Percentiles rank a stretch among this genome's conserved stretches.
Evolutionary conservation across 257 asterid genomes (phyloP).

Genomic region (Rhazya stricta): DNA sequence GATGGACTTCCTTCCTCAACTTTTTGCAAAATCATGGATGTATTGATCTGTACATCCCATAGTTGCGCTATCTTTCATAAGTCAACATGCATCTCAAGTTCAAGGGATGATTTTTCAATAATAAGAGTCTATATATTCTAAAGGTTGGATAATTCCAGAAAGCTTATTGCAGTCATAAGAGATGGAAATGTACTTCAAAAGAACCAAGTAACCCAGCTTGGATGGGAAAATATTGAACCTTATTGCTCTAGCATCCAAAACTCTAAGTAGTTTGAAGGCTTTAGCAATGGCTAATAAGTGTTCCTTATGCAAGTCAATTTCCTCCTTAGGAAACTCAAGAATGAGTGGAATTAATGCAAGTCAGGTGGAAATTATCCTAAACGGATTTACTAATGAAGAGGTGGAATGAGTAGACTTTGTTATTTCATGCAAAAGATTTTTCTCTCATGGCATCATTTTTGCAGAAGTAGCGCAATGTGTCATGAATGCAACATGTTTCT

Average conservation of each 20-base stretch:
- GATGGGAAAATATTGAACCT: constrained; percentile 19
- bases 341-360: constrained; percentile 17
- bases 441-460: constrained; percentile 18
- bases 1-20: neutral
- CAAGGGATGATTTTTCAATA: constrained; percentile 14
- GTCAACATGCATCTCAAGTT: constrained; percentile 21
- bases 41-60: constrained; percentile 20
- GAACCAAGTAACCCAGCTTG: constrained; percentile 7
- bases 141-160: constrained; percentile 20
- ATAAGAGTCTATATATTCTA: constrained; percentile 28
- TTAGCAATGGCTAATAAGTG: constrained; percentile 20
- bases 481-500: constrained; percentile 22
- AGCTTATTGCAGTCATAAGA: constrained; percentile 17
- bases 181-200: constrained; percentile 19
- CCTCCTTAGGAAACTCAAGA: constrained; percentile 20
- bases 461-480: constrained; percentile 18
- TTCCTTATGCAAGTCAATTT: neutral
- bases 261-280: constrained; percentile 34
- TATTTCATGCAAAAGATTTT: constrained; percentile 17
- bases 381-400: neutral
- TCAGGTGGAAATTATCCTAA: neutral
- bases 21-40: constrained; percentile 7
- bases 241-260: constrained; percentile 32
- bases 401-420: neutral
- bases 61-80: constrained; percentile 19